Percentiles rank a stretch among this genome's conserved stretches.
These are phyloP conservation scores for Phoenix dactylifera DNA, from an alignment of 176 grass and related monocot genomes.

Conservation along the genomic window DNA sequence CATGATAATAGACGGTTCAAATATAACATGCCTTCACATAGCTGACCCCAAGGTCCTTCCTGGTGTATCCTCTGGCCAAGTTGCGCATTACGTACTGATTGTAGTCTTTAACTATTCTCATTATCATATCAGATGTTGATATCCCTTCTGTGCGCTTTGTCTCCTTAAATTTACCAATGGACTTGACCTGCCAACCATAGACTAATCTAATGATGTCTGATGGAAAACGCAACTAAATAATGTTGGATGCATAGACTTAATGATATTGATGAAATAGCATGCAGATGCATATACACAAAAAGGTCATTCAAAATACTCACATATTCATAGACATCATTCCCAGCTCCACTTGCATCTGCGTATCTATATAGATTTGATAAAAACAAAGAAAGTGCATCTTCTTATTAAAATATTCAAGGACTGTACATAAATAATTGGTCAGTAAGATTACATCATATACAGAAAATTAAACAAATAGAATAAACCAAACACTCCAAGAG, in stretches of 20 bases:
- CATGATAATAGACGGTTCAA: no score
- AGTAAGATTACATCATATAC: no score
- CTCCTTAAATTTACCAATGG: constrained; percentile 84
- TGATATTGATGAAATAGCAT: no score
- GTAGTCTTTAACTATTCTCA: constrained; percentile 97
- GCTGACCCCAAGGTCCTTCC: constrained; percentile 94
- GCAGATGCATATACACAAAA: neutral
- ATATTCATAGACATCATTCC: constrained; percentile 89
- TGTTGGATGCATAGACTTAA: no score
- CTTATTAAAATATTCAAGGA: constrained; percentile 4
- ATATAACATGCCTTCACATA: constrained; percentile 74
- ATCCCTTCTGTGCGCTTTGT: constrained; percentile 90
- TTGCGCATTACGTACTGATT: constrained; percentile 98
- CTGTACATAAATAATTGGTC: neutral
- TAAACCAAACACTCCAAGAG: no score
- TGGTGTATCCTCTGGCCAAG: constrained; percentile 86
- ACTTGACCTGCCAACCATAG: constrained; percentile 57
- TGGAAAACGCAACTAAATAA: no score
- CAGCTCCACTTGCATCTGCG: constrained; percentile 91
- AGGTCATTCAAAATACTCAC: constrained; percentile 31
- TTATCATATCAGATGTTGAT: constrained; percentile 99
- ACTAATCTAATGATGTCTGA: neutral
- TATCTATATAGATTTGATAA: constrained; percentile 50
- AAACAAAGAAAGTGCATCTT: constrained; percentile 9
- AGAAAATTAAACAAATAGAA: no score